Conservation (phyloP, 2,329 filamentous ascomycete species). For the Fusarium hostae region DNA sequence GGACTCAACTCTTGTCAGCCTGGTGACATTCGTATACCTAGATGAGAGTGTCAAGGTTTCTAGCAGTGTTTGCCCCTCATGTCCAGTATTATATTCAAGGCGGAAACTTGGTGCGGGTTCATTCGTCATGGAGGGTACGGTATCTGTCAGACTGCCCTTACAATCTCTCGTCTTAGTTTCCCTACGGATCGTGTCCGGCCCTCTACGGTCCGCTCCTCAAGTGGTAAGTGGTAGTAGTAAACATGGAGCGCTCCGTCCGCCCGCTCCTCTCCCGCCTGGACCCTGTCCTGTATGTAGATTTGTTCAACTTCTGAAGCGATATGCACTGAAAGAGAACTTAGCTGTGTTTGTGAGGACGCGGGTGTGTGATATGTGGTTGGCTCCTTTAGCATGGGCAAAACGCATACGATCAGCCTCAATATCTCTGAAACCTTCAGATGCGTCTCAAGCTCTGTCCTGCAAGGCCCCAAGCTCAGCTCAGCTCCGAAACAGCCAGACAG, state of each 20-base stretch:
- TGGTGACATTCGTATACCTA: conserved; percentile 13
- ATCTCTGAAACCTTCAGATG: conserved; percentile 26
- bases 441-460: conserved; percentile 27
- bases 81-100: not conserved
- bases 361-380: not conserved
- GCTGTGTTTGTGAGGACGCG: not conserved
- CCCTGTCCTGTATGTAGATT: not conserved
- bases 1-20: conserved; percentile 18
- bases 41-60: not conserved
- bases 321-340: not conserved
- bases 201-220: conserved; percentile 43
- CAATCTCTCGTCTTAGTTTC: conserved; percentile 26
- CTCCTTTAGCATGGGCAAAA: not conserved
- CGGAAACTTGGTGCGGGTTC: not conserved
- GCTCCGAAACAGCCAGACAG: conserved; percentile 11
- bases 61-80: conserved; percentile 7
- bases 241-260: conserved; percentile 19
- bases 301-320: not conserved
- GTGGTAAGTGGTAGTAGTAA: conserved; percentile 13
- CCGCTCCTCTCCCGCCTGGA: conserved; percentile 25
- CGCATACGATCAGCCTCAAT: conserved; percentile 22
- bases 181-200: conserved; percentile 37
- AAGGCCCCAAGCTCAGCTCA: conserved; percentile 21
- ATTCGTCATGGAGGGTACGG: conserved; percentile 26
- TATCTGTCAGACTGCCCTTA: conserved; percentile 23